These are phyloP conservation scores for Penicillium italicum DNA, from an alignment of 2,329 filamentous ascomycete genomes.

Conservation along the genomic window DNA sequence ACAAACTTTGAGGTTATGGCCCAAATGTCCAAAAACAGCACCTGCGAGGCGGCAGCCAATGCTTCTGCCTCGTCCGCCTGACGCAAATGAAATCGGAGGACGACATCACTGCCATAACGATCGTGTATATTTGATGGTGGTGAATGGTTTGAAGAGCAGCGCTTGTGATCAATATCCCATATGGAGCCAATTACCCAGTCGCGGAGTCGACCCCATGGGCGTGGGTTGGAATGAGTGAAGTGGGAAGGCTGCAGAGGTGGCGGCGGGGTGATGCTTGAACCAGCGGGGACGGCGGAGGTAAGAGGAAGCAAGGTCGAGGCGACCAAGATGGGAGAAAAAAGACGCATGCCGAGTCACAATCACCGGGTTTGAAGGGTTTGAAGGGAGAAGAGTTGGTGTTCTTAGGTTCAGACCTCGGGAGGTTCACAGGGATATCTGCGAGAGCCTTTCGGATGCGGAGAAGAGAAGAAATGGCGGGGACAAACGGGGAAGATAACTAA, in stretches of 20 bases:
- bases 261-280: constrained; percentile 35
- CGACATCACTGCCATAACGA: constrained; percentile 74
- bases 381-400: constrained; percentile 8
- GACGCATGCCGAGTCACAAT: constrained; percentile 1
- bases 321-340: constrained; percentile 18
- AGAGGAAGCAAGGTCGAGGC: constrained; percentile 18
- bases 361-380: not conserved
- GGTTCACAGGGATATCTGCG: constrained; percentile 2
- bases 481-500: not conserved
- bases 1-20: constrained; percentile 76
- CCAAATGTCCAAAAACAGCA: constrained; percentile 87
- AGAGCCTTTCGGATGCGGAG: not conserved
- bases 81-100: constrained; percentile 80
- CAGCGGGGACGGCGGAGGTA: constrained; percentile 34
- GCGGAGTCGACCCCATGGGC: constrained; percentile 39
- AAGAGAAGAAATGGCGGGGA: not conserved
- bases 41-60: constrained; percentile 67
- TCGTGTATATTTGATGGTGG: constrained; percentile 42
- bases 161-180: constrained; percentile 37
- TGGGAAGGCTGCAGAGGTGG: constrained; percentile 32
- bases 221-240: constrained; percentile 28
- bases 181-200: constrained; percentile 44
- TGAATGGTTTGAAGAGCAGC: constrained; percentile 23
- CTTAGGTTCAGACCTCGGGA: constrained; percentile 3
- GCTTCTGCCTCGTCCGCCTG: constrained; percentile 65